These are phyloP conservation scores for Spergularia marina DNA, from an alignment of 148 eudicot genomes.

Conservation along the genomic window DNA sequence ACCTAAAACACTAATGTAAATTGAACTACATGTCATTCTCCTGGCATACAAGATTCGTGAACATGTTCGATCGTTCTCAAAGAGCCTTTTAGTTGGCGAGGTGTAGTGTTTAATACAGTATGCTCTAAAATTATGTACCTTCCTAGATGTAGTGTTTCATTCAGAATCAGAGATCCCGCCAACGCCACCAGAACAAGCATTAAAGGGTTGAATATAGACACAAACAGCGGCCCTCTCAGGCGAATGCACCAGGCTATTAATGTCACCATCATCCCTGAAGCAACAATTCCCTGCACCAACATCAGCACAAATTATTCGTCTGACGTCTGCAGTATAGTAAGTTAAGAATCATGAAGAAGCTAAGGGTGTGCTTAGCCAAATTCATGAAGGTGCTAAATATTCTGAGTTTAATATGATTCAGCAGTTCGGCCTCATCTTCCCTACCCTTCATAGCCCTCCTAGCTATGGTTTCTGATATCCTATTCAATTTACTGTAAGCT, in stretches of 20 bases:
- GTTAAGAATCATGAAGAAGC: too few relatives aligned
- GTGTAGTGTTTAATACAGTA: too few relatives aligned
- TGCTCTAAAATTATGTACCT: slow-evolving; percentile 32
- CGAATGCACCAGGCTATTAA: slow-evolving; percentile 43
- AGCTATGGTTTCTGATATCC: too few relatives aligned
- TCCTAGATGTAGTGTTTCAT: slow-evolving; percentile 59
- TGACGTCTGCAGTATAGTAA: too few relatives aligned
- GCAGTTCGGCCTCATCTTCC: too few relatives aligned
- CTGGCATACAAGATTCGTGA: not conserved
- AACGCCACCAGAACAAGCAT: slow-evolving; percentile 48
- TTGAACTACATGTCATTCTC: not conserved
- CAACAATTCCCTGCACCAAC: slow-evolving; percentile 42
- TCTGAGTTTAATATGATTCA: too few relatives aligned
- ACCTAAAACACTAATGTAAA: slow-evolving; percentile 40
- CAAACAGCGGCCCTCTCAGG: slow-evolving; percentile 59
- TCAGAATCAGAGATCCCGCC: slow-evolving; percentile 38
- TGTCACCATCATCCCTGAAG: slow-evolving; percentile 38
- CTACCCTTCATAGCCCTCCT: too few relatives aligned
- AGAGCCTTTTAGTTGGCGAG: too few relatives aligned
- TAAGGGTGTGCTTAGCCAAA: too few relatives aligned
- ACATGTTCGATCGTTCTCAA: too few relatives aligned
- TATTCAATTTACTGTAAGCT: too few relatives aligned
- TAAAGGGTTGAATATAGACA: slow-evolving; percentile 54
- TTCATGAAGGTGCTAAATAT: too few relatives aligned
- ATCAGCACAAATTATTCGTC: not conserved